Evolutionary conservation across 1,284 basidiomycete genomes (phyloP).

Genomic region (Cystobasidium sp.): DNA sequence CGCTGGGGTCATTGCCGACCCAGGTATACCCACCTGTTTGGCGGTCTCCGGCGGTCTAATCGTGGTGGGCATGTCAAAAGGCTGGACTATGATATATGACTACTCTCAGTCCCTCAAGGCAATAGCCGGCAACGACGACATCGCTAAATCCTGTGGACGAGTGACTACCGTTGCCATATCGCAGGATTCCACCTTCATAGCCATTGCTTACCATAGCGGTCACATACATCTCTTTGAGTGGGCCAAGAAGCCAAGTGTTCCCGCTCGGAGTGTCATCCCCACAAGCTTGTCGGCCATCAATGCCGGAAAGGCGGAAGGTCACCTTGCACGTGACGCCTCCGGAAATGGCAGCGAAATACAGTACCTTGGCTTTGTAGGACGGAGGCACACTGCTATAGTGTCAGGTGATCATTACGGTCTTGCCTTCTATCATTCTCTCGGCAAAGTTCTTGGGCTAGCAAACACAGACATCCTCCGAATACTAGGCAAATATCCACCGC

Average conservation of each 20-base stretch:
- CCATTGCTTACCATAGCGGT: slow-evolving; percentile 83
- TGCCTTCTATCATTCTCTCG: slow-evolving; percentile 93
- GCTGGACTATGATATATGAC: slow-evolving; percentile 81
- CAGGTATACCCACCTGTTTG: slow-evolving; percentile 75
- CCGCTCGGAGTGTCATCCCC: slow-evolving; percentile 71
- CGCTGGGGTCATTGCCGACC: background rate
- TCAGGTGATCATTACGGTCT: slow-evolving; percentile 89
- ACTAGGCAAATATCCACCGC: slow-evolving; percentile 78
- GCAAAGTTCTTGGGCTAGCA: slow-evolving; percentile 92
- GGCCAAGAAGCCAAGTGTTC: slow-evolving; percentile 63
- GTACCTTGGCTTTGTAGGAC: slow-evolving; percentile 87
- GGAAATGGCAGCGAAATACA: slow-evolving; percentile 68
- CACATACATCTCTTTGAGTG: slow-evolving; percentile 87
- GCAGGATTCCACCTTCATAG: slow-evolving; percentile 90
- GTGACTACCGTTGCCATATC: slow-evolving; percentile 90
- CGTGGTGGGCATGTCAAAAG: slow-evolving; percentile 82
- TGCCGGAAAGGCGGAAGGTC: slow-evolving; percentile 89
- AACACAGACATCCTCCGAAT: slow-evolving; percentile 93
- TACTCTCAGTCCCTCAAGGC: slow-evolving; percentile 84
- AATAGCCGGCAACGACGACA: slow-evolving; percentile 71
- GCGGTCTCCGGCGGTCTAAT: slow-evolving; percentile 80
- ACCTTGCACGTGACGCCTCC: slow-evolving; percentile 66
- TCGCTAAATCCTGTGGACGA: slow-evolving; percentile 69
- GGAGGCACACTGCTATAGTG: slow-evolving; percentile 89
- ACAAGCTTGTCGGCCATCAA: slow-evolving; percentile 69